Percentiles rank a stretch among this genome's conserved stretches.
Evolutionary conservation across 257 asterid species (phyloP).

Genomic region (Jacaranda mimosifolia): DNA sequence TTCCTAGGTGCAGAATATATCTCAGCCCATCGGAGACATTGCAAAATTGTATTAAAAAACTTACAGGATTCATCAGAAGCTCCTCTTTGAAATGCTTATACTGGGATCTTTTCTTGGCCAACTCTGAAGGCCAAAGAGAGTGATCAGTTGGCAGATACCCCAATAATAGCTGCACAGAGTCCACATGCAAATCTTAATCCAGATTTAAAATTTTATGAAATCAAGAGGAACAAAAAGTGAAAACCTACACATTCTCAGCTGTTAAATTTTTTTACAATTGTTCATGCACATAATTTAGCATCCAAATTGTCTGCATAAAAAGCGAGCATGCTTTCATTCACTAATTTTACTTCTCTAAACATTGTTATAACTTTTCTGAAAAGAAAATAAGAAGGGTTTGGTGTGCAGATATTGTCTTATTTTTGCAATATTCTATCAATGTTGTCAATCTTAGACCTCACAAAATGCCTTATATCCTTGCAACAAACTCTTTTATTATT

Average conservation of each 20-base stretch:
- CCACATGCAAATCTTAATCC: conserved; percentile 23
- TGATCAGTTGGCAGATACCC: conserved; percentile 89
- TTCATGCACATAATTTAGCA: conserved; percentile 14
- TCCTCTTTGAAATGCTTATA: conserved; percentile 89
- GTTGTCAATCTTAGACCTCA: conserved; percentile 27
- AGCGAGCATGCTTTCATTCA: conserved; percentile 24
- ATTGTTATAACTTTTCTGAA: conserved; percentile 7
- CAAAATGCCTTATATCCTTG: not conserved
- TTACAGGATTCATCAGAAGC: conserved; percentile 93
- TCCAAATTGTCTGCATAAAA: conserved; percentile 9
- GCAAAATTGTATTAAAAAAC: conserved; percentile 46
- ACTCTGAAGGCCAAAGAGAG: conserved; percentile 83
- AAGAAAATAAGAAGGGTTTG: conserved; percentile 12
- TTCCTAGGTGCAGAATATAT: conserved; percentile 19
- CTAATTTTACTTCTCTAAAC: conserved; percentile 10
- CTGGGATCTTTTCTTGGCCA: conserved; percentile 86
- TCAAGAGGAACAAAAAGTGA: conserved; percentile 13
- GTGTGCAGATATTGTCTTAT: conserved; percentile 9
- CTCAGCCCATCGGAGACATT: not conserved
- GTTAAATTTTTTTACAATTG: conserved; percentile 11
- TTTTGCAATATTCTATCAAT: conserved; percentile 16
- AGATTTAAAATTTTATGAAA: not conserved
- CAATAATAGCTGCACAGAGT: conserved; percentile 72
- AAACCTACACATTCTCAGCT: not conserved
- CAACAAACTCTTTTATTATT: conserved; percentile 4